phyloP scores from a whole-genome alignment of 2,329 filamentous ascomycete species.

The Polychaeton citri region DNA sequence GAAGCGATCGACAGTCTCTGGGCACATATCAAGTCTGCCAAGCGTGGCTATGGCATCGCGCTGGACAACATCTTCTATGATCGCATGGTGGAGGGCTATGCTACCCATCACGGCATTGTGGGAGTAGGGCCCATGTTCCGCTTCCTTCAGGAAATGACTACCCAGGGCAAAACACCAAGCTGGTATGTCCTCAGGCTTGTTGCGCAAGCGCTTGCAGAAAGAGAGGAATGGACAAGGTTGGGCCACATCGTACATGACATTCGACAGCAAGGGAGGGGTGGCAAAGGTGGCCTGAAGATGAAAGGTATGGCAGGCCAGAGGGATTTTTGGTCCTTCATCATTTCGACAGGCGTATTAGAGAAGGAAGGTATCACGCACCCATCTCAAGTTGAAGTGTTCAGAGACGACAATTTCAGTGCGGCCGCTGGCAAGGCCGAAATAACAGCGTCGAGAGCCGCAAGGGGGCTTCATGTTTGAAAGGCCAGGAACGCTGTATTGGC shows the following conservation, averaged over 20 bases:
- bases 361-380: constrained; percentile 6
- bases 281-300: constrained; percentile 1
- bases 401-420: background rate
- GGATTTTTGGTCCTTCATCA: constrained; percentile 16
- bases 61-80: constrained; percentile 53
- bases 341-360: constrained; percentile 9
- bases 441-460: background rate
- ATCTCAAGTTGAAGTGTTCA: background rate
- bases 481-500: too few relatives aligned
- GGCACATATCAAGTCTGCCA: constrained; percentile 26
- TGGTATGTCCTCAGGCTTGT: constrained; percentile 28
- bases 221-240: constrained; percentile 22
- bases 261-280: constrained; percentile 9
- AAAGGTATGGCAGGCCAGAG: constrained; percentile 12
- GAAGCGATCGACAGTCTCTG: constrained; percentile 48
- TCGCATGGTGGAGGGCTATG: constrained; percentile 55
- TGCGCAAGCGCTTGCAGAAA: constrained; percentile 24
- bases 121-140: constrained; percentile 34
- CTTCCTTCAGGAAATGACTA: constrained; percentile 26
- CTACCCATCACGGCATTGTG: constrained; percentile 29
- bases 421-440: background rate
- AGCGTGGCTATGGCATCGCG: constrained; percentile 5
- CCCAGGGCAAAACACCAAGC: constrained; percentile 26
- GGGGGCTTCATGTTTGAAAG: too few relatives aligned
- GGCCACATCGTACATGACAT: constrained; percentile 25